Conservation (phyloP, 2,329 filamentous ascomycete species). For the Huntiella omanensis region DNA sequence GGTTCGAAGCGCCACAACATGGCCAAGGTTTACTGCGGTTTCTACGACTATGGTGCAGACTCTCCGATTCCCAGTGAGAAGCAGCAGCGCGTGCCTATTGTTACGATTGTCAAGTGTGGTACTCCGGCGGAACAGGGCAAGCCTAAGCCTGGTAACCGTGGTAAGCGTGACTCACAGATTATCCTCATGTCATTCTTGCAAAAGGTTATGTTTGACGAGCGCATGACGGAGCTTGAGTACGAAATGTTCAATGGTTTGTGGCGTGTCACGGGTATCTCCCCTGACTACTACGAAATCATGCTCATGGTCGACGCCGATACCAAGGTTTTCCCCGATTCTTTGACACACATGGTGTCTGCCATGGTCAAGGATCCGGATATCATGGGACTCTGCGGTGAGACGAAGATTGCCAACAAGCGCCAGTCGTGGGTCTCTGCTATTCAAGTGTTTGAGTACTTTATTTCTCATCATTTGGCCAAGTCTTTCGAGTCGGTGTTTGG, state of each 20-base stretch:
- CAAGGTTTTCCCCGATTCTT: conserved; percentile 93
- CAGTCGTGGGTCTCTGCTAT: conserved; percentile 92
- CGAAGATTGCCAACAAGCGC: conserved; percentile 97
- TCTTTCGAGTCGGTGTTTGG: conserved; percentile 97
- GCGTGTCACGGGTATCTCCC: conserved; percentile 96
- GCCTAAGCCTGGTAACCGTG: conserved; percentile 86
- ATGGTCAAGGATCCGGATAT: conserved; percentile 99
- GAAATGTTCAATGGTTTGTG: conserved; percentile 99
- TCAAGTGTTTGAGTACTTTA: conserved; percentile 98
- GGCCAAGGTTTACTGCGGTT: conserved; percentile 95
- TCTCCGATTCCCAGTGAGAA: conserved; percentile 66
- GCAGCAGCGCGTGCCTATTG: conserved; percentile 95
- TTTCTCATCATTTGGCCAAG: conserved; percentile 92
- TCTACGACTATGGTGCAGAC: conserved; percentile 83
- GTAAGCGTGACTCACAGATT: conserved; percentile 97
- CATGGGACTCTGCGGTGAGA: conserved; percentile 97
- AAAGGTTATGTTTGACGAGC: conserved; percentile 99
- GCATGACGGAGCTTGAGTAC: conserved; percentile 97
- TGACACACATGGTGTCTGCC: conserved; percentile 97
- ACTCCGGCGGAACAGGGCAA: conserved; percentile 69
- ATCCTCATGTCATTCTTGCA: conserved; percentile 98
- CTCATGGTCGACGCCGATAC: conserved; percentile 99
- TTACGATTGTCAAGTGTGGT: conserved; percentile 87
- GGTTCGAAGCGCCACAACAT: conserved; percentile 98
- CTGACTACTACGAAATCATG: conserved; percentile 93